These are phyloP conservation scores for Barbarea vulgaris DNA, from an alignment of 345 rosid species.

Conservation along the genomic window DNA sequence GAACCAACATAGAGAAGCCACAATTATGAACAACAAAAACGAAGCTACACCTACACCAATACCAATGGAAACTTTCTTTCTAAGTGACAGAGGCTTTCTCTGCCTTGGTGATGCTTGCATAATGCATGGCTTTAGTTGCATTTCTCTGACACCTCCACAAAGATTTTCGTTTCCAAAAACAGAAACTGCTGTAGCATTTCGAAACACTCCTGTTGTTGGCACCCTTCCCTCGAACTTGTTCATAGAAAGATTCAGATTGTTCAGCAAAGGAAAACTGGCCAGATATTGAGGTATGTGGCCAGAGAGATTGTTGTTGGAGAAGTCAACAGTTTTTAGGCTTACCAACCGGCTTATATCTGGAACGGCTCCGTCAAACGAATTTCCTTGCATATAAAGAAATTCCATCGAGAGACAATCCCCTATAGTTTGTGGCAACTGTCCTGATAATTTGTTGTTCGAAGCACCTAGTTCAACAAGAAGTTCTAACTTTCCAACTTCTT, in stretches of 20 bases:
- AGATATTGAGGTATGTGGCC: slow-evolving; percentile 35
- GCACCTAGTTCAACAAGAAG: slow-evolving; percentile 31
- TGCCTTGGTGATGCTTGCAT: slow-evolving; percentile 5
- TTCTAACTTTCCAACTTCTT: slow-evolving; percentile 36
- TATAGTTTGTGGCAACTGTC: slow-evolving; percentile 25
- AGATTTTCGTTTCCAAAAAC: slow-evolving; percentile 31
- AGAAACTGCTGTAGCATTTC: slow-evolving; percentile 32
- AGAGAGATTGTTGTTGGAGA: slow-evolving; percentile 41
- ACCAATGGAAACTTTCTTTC: slow-evolving; percentile 24
- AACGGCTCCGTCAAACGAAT: slow-evolving; percentile 33
- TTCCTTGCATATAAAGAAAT: slow-evolving; percentile 39
- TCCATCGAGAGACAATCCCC: slow-evolving; percentile 33
- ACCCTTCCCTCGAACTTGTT: slow-evolving; percentile 35
- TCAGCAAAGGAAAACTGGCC: slow-evolving; percentile 14
- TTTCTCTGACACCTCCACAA: slow-evolving; percentile 32
- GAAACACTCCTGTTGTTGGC: slow-evolving; percentile 33
- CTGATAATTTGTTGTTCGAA: slow-evolving; percentile 26
- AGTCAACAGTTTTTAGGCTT: slow-evolving; percentile 24
- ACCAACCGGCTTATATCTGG: slow-evolving; percentile 39
- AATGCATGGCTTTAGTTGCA: slow-evolving; percentile 29
- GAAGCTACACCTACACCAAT: slow-evolving; percentile 29
- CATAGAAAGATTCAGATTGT: slow-evolving; percentile 32
- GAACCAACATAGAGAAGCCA: slow-evolving; percentile 32
- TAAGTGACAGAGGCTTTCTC: background rate
- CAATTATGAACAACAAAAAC: slow-evolving; percentile 11